Percentiles rank a stretch among this genome's conserved stretches.
These are phyloP conservation scores for Leishmania mexicana DNA, from an alignment of 208 protist species.

Conservation along the genomic window DNA sequence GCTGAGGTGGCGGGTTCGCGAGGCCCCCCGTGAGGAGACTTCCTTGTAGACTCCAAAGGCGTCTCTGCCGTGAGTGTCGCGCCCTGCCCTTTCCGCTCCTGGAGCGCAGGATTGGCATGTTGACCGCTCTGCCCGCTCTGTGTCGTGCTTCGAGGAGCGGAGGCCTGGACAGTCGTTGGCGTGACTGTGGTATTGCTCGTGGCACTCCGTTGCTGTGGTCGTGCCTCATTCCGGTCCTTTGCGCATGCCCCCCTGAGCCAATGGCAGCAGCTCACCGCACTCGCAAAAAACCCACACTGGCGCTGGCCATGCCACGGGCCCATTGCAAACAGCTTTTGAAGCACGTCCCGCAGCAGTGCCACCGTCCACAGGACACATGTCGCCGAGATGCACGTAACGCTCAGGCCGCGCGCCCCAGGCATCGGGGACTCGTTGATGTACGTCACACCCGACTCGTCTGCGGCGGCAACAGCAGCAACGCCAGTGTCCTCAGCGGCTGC, in stretches of 20 bases:
- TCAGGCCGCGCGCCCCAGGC: constrained; percentile 6
- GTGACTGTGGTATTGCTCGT: background rate
- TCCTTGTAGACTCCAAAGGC: background rate
- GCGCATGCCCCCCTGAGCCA: background rate
- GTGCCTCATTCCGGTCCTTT: background rate
- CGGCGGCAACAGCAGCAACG: background rate
- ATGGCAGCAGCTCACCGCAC: background rate
- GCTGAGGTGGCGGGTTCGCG: background rate
- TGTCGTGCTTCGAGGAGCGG: background rate
- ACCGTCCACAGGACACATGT: constrained; percentile 24
- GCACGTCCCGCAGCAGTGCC: constrained; percentile 26
- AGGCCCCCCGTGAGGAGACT: background rate
- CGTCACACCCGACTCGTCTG: background rate
- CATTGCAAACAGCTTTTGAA: constrained; percentile 12
- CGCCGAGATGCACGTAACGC: constrained; percentile 7
- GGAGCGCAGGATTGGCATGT: background rate
- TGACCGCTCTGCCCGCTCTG: background rate
- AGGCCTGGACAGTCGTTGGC: background rate
- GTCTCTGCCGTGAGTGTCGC: background rate
- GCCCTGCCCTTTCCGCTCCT: background rate
- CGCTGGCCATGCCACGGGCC: constrained; percentile 12
- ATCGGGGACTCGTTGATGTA: background rate
- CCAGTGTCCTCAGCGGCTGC: background rate
- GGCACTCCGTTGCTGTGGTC: background rate
- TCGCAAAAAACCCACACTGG: background rate